Percentiles rank a stretch among this genome's conserved stretches.
phyloP scores from a whole-genome alignment of 768 basidiomycete species.

The Chalciporus piperatus region DNA sequence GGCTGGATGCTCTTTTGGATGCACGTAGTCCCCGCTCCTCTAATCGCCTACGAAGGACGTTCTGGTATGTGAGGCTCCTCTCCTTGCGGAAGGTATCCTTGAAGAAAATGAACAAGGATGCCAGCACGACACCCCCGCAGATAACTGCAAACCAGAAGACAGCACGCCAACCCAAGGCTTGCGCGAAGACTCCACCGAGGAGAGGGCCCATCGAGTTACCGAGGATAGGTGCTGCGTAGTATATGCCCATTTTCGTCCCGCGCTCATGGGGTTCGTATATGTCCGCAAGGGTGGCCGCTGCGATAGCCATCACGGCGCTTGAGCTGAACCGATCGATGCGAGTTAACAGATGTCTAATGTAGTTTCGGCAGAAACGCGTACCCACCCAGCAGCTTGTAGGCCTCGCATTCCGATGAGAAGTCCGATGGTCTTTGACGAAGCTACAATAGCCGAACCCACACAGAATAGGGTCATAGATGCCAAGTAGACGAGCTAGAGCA shows the following conservation, averaged over 20 bases:
- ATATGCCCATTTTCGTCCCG: slow-evolving; percentile 81
- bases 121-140: slow-evolving; percentile 50
- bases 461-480: slow-evolving; percentile 51
- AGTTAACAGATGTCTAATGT: background rate
- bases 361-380: background rate
- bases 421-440: slow-evolving; percentile 52
- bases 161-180: slow-evolving; percentile 73
- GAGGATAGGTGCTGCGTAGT: slow-evolving; percentile 76
- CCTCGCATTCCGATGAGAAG: slow-evolving; percentile 65
- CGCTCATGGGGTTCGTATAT: slow-evolving; percentile 76
- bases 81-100: slow-evolving; percentile 82
- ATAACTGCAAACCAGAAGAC: slow-evolving; percentile 82
- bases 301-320: slow-evolving; percentile 67
- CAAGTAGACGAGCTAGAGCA: slow-evolving; percentile 51
- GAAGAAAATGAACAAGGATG: slow-evolving; percentile 63
- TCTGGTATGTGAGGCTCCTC: slow-evolving; percentile 77
- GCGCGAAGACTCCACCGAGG: slow-evolving; percentile 65
- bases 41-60: slow-evolving; percentile 48
- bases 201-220: slow-evolving; percentile 68
- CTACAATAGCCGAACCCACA: slow-evolving; percentile 57
- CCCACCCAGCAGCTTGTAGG: slow-evolving; percentile 62
- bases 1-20: slow-evolving; percentile 2
- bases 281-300: slow-evolving; percentile 77
- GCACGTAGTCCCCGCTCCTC: slow-evolving; percentile 20
- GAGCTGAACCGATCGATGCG: slow-evolving; percentile 37